Evolutionary conservation across 176 grass and related monocot species (phyloP), one percentile per base, ranked within the genome.

Genomic region (Canna indica): DNA sequence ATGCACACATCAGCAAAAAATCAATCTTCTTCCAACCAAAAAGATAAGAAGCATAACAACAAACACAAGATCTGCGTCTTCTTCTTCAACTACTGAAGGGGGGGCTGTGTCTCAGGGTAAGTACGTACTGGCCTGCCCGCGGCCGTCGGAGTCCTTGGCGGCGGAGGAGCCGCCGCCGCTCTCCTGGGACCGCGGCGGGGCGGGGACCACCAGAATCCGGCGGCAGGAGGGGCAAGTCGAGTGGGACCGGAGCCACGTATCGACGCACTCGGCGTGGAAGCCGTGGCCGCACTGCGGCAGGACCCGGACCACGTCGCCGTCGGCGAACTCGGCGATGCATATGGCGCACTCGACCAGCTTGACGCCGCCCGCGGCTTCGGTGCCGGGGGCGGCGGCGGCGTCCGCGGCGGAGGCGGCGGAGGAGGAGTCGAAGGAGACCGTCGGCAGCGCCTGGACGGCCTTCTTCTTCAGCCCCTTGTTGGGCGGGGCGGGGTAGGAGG

Each of bases 181-280:
- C 50, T 16, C 26, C 47, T 5, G 52, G 64, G 50, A 69, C 34
- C n/a, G 25, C 27, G 42, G 16, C 45, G 70, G 5, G 20, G 69
- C 54, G 54, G 48, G 27, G 26, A 83, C 70, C 4, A 88, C 45
- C 47, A 92, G 82, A 36, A 77, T 72, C 44, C 59, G 82, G 64
- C 93, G 93, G 87, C 93, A 93, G 58, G 94, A 90, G 1, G 94
- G 94, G 77, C 94, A 99, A 22, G 94, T 85, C 60, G 89, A 90
- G 73, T 50, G 83, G 76, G 86, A 90, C 0, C 79, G 36, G 2
- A 99, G 89, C 94, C 89, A 99, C 11, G 47, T 69, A 84, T 93
- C 94, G 67, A 99, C 82, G 76, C 94, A 99, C 14, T 41, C 85
- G 15, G 80, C 80, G 59, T 99, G 94, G 85, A 99, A 99, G 7